Base-by-base conservation (phyloP, 176 grass and related monocot species). In the Musa beccarii region DNA sequence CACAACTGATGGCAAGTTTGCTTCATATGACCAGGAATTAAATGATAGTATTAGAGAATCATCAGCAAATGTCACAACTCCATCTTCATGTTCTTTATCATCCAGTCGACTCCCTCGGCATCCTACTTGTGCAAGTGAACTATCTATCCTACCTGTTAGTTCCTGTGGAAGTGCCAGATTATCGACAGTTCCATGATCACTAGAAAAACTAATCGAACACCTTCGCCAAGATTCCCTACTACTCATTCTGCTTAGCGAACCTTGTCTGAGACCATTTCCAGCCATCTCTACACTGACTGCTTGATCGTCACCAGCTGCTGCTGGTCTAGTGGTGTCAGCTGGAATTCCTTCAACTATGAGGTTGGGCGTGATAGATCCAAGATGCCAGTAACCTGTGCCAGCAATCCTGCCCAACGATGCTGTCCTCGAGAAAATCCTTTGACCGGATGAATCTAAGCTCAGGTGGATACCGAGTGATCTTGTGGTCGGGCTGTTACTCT, bases 191-290 rank as follows among this genome's bases (percentile, higher is more conserved):
- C 76, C 85, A 56, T 81, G 79, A 17, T 85, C 85, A 1, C 84
- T 76, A 22, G 90, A 86, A 49, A 99, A 83, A 59, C 86, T 87
- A 61, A 78, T 85, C 16, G 93, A 92, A 72, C 81, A 78, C 72
- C 89, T 56, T 2, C 1, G 29, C 56, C 21, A 66, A 29, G 69
- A 79, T 21, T 49, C 69, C 15, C 79, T 87, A 65, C 74, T 87
- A 68, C 80, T 89, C 86, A 79, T 82, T 75, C 84, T 84, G 64
- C 76, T 80, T 10, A 87, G 68, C n/a, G 79, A 73, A 63, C 62
- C 56, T 15, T 50, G 79, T 73, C 79, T 73, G 1, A 26, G 28
- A 51, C 15, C 17, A 51, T 70, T 70, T 70, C 51, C 61, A 52
- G 15, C 49, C 21, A 52, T 75, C 15, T 61, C 56, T 2, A 49